phyloP scores from a whole-genome alignment of 1,139 yeast genomes.

The Diutina ranongensis region DNA sequence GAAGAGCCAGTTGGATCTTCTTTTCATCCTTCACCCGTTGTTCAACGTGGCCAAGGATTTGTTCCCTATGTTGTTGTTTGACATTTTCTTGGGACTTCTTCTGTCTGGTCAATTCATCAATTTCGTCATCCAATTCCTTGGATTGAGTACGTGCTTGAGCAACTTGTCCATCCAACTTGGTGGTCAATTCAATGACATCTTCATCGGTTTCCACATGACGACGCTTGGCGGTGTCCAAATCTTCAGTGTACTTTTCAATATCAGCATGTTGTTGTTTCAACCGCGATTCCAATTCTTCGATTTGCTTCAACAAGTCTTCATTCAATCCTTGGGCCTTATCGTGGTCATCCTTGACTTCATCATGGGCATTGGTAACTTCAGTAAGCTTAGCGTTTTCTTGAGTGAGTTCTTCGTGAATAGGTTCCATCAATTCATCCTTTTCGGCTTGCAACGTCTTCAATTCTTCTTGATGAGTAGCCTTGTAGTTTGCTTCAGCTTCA shows the following conservation, averaged over 20 bases:
- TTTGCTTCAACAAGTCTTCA: slow-evolving; percentile 22
- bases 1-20: slow-evolving; percentile 36
- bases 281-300: slow-evolving; percentile 25
- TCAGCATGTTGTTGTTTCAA: slow-evolving; percentile 27
- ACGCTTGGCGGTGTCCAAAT: slow-evolving; percentile 1
- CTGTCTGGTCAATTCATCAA: slow-evolving; percentile 12
- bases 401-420: slow-evolving; percentile 30
- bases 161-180: background rate
- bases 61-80: slow-evolving; percentile 15
- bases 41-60: slow-evolving; percentile 19
- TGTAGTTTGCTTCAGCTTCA: slow-evolving; percentile 31
- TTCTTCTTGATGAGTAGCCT: slow-evolving; percentile 29
- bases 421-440: slow-evolving; percentile 31
- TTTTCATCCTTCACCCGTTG: slow-evolving; percentile 30
- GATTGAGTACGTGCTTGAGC: background rate
- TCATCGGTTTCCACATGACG: background rate
- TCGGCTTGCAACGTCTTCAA: slow-evolving; percentile 34
- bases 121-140: slow-evolving; percentile 1
- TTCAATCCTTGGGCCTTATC: slow-evolving; percentile 20
- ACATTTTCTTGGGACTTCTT: slow-evolving; percentile 11
- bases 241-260: slow-evolving; percentile 18
- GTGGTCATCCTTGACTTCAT: slow-evolving; percentile 25
- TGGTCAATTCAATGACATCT: slow-evolving; percentile 7
- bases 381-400: slow-evolving; percentile 28
- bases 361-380: slow-evolving; percentile 28